Evolutionary conservation across 495 filamentous ascomycete species (phyloP), one percentile per base, ranked within the genome.

Genomic region (Parathielavia hyrcaniae): DNA sequence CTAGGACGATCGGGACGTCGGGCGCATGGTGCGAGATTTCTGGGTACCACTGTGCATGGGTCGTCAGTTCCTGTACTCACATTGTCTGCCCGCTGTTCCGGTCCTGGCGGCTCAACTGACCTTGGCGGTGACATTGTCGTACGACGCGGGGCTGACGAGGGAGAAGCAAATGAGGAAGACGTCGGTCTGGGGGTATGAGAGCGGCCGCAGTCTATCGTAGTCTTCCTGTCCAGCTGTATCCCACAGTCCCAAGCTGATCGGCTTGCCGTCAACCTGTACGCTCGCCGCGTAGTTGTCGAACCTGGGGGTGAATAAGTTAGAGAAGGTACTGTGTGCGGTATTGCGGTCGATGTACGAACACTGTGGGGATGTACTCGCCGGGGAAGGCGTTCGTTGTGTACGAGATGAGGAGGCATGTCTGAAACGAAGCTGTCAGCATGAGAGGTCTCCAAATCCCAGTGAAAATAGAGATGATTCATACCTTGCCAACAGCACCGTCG

Each of bases 371-470:
- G 70, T 98, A 98, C 79, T 98, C 93, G 63, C 93, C 93, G 16
- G 93, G 93, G 73, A 98, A 98, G 41, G 93, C 93, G 79, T 98
- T 98, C 50, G 93, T 98, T 40, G 93, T 97, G 73, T 97, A 97
- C 19, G 93, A 97, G 69, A 98, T 98, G 63, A 98, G 86, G 56
- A 98, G 87, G 78, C 93, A 98, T 79, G 93, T 98, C 95, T 97
- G 66, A n/a, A 54, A 50, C 46, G 49, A 45, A 52, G 65, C 2
- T 10, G 22, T 55, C 23, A 57, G 53, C 17, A 44, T 41, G 36
- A n/a, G 40, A 19, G 16, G 36, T 19, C 13, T 19, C 6, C 17
- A 19, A 22, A n/a, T n/a, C n/a, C n/a, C n/a, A 34, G 30, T 10
- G 19, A 6, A 20, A 35, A 19, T 51, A 43, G 30, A 44, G 23